phyloP scores from a whole-genome alignment of 495 filamentous ascomycete species.

The Tuber aestivum region DNA sequence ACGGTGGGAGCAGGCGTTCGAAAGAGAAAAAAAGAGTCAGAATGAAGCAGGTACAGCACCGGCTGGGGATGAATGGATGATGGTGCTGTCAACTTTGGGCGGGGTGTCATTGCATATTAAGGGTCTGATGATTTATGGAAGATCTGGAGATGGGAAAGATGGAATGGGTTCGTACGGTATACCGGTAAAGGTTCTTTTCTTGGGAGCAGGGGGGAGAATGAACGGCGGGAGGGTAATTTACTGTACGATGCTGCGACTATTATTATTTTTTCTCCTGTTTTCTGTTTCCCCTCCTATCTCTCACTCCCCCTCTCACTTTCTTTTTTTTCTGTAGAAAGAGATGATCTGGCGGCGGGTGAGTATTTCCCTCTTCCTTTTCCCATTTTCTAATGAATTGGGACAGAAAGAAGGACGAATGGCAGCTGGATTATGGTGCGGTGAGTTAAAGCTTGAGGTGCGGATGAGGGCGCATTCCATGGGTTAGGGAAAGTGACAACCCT shows the following conservation, averaged over 20 bases:
- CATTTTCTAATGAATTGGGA: neutral
- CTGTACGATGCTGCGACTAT: no score
- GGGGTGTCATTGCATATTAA: neutral
- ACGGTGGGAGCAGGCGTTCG: slow-evolving; percentile 2
- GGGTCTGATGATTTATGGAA: neutral
- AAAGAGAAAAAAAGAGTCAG: neutral
- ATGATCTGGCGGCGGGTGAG: neutral
- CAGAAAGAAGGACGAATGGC: neutral
- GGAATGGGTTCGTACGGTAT: neutral
- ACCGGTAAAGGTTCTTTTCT: neutral
- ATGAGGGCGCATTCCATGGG: neutral
- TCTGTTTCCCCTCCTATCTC: neutral
- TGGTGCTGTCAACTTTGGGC: neutral
- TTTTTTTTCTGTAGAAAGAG: neutral
- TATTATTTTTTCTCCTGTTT: neutral
- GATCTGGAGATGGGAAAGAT: slow-evolving; percentile 5
- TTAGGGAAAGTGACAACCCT: neutral
- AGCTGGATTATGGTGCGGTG: neutral
- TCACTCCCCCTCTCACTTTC: neutral
- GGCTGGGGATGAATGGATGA: neutral
- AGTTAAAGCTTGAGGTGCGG: neutral
- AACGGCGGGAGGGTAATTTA: neutral
- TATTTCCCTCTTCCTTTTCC: neutral
- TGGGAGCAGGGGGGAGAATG: neutral
- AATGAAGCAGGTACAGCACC: slow-evolving; percentile 40